A percentile compares a stretch with the other conserved stretches of the same genome.
Evolutionary conservation across 768 basidiomycete species (phyloP).

Genomic region (Auricularia heimuer): DNA sequence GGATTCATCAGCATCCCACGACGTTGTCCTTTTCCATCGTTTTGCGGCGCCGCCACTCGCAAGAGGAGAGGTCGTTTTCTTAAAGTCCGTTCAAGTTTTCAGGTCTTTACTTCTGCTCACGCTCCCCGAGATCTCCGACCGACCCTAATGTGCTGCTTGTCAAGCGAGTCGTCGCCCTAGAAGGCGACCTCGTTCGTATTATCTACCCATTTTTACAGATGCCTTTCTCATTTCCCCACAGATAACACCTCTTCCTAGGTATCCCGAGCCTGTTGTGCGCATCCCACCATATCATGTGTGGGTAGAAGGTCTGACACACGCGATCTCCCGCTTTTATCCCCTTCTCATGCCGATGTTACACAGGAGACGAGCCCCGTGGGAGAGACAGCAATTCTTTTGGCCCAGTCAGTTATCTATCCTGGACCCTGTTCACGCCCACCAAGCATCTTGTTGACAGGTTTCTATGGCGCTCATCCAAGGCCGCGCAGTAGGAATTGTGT

Average conservation of each 20-base stretch:
- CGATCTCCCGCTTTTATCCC: slow-evolving; percentile 2
- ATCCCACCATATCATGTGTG: slow-evolving; percentile 60
- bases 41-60: slow-evolving; percentile 28
- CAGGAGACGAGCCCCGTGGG: slow-evolving; percentile 60
- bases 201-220: slow-evolving; percentile 10
- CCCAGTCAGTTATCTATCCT: slow-evolving; percentile 35
- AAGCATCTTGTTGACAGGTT: slow-evolving; percentile 13
- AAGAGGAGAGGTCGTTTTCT: slow-evolving; percentile 56
- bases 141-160: slow-evolving; percentile 44
- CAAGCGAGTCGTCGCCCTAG: slow-evolving; percentile 56
- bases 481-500: slow-evolving; percentile 20
- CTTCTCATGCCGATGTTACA: background rate
- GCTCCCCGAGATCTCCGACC: slow-evolving; percentile 43
- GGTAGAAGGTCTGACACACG: slow-evolving; percentile 50
- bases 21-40: slow-evolving; percentile 56
- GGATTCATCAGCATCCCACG: slow-evolving; percentile 48
- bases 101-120: background rate
- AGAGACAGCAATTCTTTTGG: slow-evolving; percentile 68
- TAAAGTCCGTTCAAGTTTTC: slow-evolving; percentile 34
- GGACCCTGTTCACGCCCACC: background rate
- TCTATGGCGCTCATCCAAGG: slow-evolving; percentile 20
- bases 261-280: slow-evolving; percentile 40
- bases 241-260: slow-evolving; percentile 60
- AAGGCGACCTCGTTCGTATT: slow-evolving; percentile 35
- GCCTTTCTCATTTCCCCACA: slow-evolving; percentile 2